Base-by-base conservation (phyloP, 2,329 filamentous ascomycete genomes). In the Basipetospora sp. region DNA sequence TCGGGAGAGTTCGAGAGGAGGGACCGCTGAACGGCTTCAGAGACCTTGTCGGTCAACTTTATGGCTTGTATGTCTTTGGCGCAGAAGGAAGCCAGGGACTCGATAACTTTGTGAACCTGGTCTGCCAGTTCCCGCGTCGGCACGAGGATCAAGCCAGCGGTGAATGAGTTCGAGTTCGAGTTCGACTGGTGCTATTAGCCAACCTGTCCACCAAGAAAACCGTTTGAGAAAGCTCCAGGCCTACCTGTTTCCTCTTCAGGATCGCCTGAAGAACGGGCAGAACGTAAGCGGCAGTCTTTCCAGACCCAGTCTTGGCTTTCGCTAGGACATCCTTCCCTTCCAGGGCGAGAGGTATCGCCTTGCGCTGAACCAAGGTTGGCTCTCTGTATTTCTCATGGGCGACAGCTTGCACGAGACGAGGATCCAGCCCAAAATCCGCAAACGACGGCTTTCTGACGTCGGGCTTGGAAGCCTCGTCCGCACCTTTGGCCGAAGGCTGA, bases 231-330 rank as follows among this genome's bases (percentile, higher is more conserved):
- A n/a, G n/a, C n/a, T n/a, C n/a, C n/a, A n/a, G 22, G 13, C 10
- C 45, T 60, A 78, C 74, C 48, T 70, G 60, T 59, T 94, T 94
- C 46, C 74, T 74, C 53, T 80, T 82, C 40, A 98, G 62, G 43
- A 94, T 82, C 26, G 74, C 72, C 47, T 94, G 81, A 13, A 98
- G 61, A n/a, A 94, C 70, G 2, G 90, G 90, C 30, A 98, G 68
- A 5, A 94, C 65, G 54, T 96, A 96, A 35, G 90, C 88, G n/a
- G 85, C 85, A 9, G 90, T 98, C 67, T 98, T 98, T 47, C 90
- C 90, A 4, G 87, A 94, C 10, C 90, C 90, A 4, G 90, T 96
- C 58, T 88, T 92, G 27, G 88, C 85, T 52, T 88, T 86, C 39
- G 86, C 87, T 28, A 96, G 66, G 34, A 98, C 77, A 65, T 96